Evolutionary conservation across 2,329 filamentous ascomycete species (phyloP).

Genomic region (Diaporthe citri): DNA sequence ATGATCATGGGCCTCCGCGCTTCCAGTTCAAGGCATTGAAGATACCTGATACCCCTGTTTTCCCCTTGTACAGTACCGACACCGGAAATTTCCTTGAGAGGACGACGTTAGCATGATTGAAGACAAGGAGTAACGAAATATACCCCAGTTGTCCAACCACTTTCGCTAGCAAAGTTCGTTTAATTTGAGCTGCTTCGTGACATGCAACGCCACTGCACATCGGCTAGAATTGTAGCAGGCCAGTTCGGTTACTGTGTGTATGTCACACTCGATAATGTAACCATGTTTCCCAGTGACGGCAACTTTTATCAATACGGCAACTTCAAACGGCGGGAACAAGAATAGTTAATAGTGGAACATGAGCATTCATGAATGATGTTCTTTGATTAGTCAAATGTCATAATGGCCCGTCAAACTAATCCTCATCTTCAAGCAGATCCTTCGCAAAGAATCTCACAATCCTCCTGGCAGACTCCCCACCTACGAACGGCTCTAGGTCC

Average conservation of each 20-base stretch:
- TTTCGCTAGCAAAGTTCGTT: background rate
- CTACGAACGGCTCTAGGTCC: conserved; percentile 81
- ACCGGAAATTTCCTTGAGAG: background rate
- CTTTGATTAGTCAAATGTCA: background rate
- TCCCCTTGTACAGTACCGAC: conserved; percentile 22
- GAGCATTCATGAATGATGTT: too few species aligned
- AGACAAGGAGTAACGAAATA: background rate
- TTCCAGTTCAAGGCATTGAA: conserved; percentile 20
- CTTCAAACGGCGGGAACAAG: too few species aligned
- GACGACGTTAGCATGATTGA: background rate
- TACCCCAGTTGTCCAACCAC: background rate
- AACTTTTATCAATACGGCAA: background rate
- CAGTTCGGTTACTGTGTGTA: too few species aligned
- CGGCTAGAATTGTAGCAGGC: background rate
- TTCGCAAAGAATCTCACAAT: conserved; percentile 85
- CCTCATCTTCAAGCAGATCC: conserved; percentile 67
- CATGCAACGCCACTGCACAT: background rate
- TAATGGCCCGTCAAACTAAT: conserved; percentile 33
- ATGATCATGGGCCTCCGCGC: conserved; percentile 24
- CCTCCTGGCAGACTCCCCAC: conserved; percentile 80
- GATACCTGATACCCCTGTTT: conserved; percentile 31
- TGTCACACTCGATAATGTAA: background rate
- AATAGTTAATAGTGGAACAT: background rate
- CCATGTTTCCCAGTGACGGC: background rate
- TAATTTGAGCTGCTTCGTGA: background rate